Percentiles rank a stretch among this genome's conserved stretches.
phyloP scores from a whole-genome alignment of 2,329 filamentous ascomycete genomes.

The Ilyonectria mors-panacis region DNA sequence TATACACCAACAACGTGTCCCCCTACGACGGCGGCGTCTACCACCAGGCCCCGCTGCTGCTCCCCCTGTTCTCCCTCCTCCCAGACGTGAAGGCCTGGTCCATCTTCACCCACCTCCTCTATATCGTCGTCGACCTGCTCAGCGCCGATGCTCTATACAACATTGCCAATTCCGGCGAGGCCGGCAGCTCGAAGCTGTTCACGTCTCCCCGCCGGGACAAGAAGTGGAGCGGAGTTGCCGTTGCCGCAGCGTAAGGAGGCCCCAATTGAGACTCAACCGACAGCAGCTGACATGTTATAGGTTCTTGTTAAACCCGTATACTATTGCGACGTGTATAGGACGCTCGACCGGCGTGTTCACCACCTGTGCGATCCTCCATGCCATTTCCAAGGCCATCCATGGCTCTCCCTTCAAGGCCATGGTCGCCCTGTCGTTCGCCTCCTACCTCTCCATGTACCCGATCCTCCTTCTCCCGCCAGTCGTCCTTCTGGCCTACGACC shows the following conservation, averaged over 20 bases:
- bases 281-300: constrained; percentile 60
- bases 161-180: constrained; percentile 87
- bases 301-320: constrained; percentile 96
- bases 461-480: constrained; percentile 88
- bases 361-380: constrained; percentile 87
- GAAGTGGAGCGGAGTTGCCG: constrained; percentile 79
- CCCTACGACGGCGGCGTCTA: constrained; percentile 95
- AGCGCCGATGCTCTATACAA: constrained; percentile 84
- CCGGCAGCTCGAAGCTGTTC: constrained; percentile 81
- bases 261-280: constrained; percentile 15
- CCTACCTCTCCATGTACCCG: constrained; percentile 94
- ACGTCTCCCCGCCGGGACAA: constrained; percentile 83
- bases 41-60: constrained; percentile 87
- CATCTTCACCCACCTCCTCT: constrained; percentile 84
- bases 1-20: constrained; percentile 96
- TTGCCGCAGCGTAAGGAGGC: constrained; percentile 80
- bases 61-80: constrained; percentile 92
- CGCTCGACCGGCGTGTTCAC: constrained; percentile 92
- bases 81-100: constrained; percentile 78
- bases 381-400: constrained; percentile 83
- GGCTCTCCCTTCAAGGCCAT: constrained; percentile 83
- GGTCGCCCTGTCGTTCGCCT: constrained; percentile 87
- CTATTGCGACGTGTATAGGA: constrained; percentile 89
- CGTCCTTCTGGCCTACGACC: constrained; percentile 84
- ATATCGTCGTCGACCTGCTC: constrained; percentile 84